Percentiles rank a stretch among this genome's conserved stretches.
phyloP scores from a whole-genome alignment of 139 green algal species.

The Astrephomene gubernaculifera region DNA sequence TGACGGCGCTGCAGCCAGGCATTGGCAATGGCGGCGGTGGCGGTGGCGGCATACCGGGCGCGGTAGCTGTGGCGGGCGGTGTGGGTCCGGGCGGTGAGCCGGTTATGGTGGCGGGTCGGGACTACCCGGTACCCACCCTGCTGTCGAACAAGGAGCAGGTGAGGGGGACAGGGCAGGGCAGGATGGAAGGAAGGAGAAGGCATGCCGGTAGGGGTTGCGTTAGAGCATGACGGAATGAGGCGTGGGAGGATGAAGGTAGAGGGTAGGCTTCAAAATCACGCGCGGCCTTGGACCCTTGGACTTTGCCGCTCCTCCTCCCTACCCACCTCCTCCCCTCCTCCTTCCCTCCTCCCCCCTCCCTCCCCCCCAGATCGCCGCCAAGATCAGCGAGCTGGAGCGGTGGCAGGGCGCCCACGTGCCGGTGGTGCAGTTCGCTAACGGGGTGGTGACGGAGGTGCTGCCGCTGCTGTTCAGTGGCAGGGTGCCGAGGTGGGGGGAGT shows the following conservation, averaged over 20 bases:
- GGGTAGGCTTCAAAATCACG: no score
- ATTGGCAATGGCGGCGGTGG: neutral
- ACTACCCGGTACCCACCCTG: neutral
- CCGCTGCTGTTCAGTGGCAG: constrained; percentile 59
- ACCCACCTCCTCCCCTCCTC: neutral
- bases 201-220: no score
- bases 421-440: constrained; percentile 71
- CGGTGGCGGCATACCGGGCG: neutral
- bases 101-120: neutral
- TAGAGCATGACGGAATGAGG: no score
- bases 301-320: no score
- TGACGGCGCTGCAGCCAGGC: neutral
- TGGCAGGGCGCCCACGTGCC: constrained; percentile 53
- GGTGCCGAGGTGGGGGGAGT: constrained; percentile 53
- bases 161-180: neutral
- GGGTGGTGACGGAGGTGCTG: constrained; percentile 54
- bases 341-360: neutral
- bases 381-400: neutral
- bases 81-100: neutral
- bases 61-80: neutral
- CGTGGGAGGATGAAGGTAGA: no score
- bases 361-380: neutral
- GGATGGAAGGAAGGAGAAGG: no score
- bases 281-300: no score
- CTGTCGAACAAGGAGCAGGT: neutral